A percentile compares a stretch with the other conserved stretches of the same genome.
phyloP scores from a whole-genome alignment of 2,329 filamentous ascomycete genomes.

The Alternaria sp. region DNA sequence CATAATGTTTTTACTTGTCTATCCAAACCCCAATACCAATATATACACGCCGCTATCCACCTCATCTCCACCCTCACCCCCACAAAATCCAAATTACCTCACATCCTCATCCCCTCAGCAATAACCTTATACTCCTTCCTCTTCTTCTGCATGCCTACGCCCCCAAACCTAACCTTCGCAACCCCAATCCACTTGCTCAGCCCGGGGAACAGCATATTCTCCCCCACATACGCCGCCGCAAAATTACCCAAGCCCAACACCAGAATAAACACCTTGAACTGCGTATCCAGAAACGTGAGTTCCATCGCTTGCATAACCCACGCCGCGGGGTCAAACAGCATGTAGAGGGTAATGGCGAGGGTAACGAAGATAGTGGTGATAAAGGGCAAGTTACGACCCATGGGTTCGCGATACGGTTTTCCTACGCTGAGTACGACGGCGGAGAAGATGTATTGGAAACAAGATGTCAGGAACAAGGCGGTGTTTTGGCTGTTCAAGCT shows the following conservation, averaged over 20 bases:
- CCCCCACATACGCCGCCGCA: slow-evolving; percentile 70
- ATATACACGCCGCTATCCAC: background rate
- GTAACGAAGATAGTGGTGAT: slow-evolving; percentile 75
- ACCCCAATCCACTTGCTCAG: slow-evolving; percentile 72
- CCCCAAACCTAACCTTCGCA: slow-evolving; percentile 61
- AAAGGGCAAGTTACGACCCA: slow-evolving; percentile 84
- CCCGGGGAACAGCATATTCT: slow-evolving; percentile 72
- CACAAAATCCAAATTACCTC: background rate
- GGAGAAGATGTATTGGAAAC: slow-evolving; percentile 92
- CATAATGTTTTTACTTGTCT: background rate
- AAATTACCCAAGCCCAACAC: slow-evolving; percentile 74
- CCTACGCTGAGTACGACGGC: slow-evolving; percentile 92
- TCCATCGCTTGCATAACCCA: slow-evolving; percentile 81
- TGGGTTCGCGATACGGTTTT: slow-evolving; percentile 82
- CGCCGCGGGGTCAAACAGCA: slow-evolving; percentile 76
- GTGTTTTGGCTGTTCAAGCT: slow-evolving; percentile 94
- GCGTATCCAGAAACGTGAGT: slow-evolving; percentile 74
- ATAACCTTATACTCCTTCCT: slow-evolving; percentile 89
- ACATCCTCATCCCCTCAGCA: slow-evolving; percentile 38
- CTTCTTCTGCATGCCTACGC: slow-evolving; percentile 69
- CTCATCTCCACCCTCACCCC: background rate
- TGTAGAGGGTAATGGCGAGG: slow-evolving; percentile 73
- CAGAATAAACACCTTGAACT: slow-evolving; percentile 77
- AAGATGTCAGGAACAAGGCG: slow-evolving; percentile 84
- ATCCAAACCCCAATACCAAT: background rate